Evolutionary conservation across 2,329 filamentous ascomycete genomes (phyloP).

Genomic region (Aspergillus spinulosporus): DNA sequence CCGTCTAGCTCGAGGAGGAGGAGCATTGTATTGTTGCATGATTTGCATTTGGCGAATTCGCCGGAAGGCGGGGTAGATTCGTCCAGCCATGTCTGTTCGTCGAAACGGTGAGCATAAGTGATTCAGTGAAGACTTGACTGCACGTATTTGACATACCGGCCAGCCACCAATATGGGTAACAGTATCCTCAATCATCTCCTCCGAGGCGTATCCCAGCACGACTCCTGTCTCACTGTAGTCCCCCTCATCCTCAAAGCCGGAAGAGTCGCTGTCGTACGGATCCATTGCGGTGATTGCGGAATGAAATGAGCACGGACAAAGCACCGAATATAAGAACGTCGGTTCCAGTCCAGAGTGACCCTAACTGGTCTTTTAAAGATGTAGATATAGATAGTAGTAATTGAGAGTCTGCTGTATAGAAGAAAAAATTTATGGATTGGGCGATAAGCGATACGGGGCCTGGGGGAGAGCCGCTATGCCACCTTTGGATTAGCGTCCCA

Average conservation of each 20-base stretch:
- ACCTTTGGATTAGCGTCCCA: slow-evolving; percentile 10
- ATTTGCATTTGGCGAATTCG: slow-evolving; percentile 77
- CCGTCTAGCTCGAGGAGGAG: slow-evolving; percentile 88
- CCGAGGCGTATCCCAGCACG: slow-evolving; percentile 82
- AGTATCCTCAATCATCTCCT: slow-evolving; percentile 74
- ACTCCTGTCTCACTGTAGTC: slow-evolving; percentile 69
- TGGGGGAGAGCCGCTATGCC: slow-evolving; percentile 10
- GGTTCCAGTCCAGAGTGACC: not conserved
- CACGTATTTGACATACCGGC: slow-evolving; percentile 63
- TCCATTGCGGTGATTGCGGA: slow-evolving; percentile 56
- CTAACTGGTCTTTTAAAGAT: not conserved
- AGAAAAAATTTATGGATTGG: slow-evolving; percentile 20
- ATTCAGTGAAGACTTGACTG: not conserved
- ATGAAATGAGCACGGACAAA: not conserved
- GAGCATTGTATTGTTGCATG: slow-evolving; percentile 80
- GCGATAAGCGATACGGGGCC: slow-evolving; percentile 26
- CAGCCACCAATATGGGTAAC: slow-evolving; percentile 85
- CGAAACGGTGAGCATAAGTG: slow-evolving; percentile 18
- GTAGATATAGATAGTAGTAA: not conserved
- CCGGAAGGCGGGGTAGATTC: slow-evolving; percentile 69
- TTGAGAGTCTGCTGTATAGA: not conserved
- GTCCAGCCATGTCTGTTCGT: slow-evolving; percentile 76
- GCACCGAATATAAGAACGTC: not conserved
- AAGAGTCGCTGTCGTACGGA: slow-evolving; percentile 84
- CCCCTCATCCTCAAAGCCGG: slow-evolving; percentile 63